phyloP scores from a whole-genome alignment of 352 stramenopile genomes.

The Pythium inflatum region DNA sequence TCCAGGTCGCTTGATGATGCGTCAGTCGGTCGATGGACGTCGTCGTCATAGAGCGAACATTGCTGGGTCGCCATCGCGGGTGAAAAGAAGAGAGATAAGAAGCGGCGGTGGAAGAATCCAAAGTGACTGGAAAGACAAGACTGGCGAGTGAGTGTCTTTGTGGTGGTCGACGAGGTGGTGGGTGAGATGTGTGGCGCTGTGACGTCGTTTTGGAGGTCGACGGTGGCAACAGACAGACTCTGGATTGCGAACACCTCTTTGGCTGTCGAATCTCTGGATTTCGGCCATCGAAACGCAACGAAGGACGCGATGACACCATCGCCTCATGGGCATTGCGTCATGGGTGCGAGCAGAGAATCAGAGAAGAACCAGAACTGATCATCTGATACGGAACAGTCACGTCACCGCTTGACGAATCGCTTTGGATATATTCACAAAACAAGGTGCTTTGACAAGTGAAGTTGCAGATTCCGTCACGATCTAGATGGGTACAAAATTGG shows the following conservation, averaged over 20 bases:
- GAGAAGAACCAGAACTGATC: no score
- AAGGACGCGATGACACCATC: slow-evolving; percentile 7
- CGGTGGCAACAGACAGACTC: not conserved
- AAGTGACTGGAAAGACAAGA: not conserved
- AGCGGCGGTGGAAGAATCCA: not conserved
- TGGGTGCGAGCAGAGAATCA: no score
- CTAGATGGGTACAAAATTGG: no score
- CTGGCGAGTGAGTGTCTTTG: not conserved
- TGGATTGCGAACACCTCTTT: slow-evolving; percentile 26
- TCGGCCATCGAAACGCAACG: slow-evolving; percentile 30
- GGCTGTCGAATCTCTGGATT: slow-evolving; percentile 25
- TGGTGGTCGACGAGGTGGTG: not conserved
- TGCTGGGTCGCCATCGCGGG: slow-evolving; percentile 1
- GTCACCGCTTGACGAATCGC: not conserved
- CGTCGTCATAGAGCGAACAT: not conserved
- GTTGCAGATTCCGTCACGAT: no score
- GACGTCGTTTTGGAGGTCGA: slow-evolving; percentile 23
- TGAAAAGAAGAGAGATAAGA: no score
- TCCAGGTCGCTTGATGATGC: slow-evolving; percentile 10
- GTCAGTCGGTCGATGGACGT: not conserved
- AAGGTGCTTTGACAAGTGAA: no score
- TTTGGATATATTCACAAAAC: not conserved
- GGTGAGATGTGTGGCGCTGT: not conserved
- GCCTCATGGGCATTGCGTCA: slow-evolving; percentile 2
- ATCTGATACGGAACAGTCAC: not conserved